A percentile compares a stretch with the other conserved stretches of the same genome.
phyloP scores from a whole-genome alignment of 2,329 filamentous ascomycete genomes.

The Leptodontidium sp. region DNA sequence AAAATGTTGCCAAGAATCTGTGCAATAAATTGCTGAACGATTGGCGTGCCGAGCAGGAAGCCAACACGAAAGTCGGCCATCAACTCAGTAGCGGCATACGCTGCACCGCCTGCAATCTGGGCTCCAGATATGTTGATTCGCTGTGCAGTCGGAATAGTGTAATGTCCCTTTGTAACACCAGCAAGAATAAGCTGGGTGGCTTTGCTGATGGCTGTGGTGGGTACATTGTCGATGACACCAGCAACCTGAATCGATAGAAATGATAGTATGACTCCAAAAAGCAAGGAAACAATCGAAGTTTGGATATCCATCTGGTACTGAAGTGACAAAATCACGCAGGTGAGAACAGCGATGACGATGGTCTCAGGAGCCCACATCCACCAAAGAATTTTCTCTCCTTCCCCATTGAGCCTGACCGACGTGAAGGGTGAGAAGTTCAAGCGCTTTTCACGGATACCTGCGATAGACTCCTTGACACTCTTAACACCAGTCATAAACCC shows the following conservation, averaged over 20 bases:
- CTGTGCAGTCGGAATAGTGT: constrained; percentile 61
- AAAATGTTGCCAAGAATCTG: constrained; percentile 69
- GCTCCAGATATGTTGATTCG: constrained; percentile 70
- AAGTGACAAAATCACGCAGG: too few relatives aligned
- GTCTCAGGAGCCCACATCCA: too few relatives aligned
- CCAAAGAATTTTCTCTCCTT: too few relatives aligned
- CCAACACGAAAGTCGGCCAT: constrained; percentile 73
- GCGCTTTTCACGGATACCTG: too few relatives aligned
- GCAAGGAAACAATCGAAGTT: constrained; percentile 53
- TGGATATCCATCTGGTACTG: too few relatives aligned
- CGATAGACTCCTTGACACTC: too few relatives aligned
- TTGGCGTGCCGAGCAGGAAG: constrained; percentile 71
- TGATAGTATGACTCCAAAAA: constrained; percentile 67
- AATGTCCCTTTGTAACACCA: constrained; percentile 62
- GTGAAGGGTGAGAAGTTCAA: too few relatives aligned
- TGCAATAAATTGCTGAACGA: constrained; percentile 71
- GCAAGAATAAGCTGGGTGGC: constrained; percentile 74
- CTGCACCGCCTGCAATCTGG: too few relatives aligned
- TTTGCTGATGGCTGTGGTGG: constrained; percentile 72
- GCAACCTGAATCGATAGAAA: constrained; percentile 68
- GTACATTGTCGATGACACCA: constrained; percentile 67
- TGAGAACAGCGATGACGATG: too few relatives aligned
- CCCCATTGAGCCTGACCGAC: too few relatives aligned
- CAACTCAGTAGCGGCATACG: constrained; percentile 61
- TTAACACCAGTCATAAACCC: too few relatives aligned